Evolutionary conservation across 164 flowering plant genomes (phyloP).

Genomic region (Akebia trifoliata): DNA sequence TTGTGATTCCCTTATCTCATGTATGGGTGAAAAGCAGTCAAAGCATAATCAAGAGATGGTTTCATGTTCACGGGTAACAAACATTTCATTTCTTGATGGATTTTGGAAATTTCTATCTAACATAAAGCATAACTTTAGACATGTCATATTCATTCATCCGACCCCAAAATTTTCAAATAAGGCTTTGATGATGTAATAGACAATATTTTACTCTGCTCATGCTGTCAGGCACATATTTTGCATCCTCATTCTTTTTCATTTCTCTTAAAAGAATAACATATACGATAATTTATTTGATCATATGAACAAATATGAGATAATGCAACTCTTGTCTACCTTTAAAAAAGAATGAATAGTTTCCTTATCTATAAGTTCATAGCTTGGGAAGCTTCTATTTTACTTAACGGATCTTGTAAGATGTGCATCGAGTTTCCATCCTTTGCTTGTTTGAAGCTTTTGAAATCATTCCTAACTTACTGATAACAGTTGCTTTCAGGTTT

Average conservation of each 20-base stretch:
- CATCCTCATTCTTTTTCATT: neutral
- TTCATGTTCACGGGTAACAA: conserved; percentile 22
- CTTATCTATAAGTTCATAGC: neutral
- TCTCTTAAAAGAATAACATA: no score
- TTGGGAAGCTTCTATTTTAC: neutral
- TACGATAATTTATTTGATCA: neutral
- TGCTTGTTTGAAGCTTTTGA: neutral
- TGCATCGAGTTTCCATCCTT: neutral
- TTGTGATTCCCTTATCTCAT: conserved; percentile 2
- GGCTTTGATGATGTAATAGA: no score
- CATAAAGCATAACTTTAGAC: neutral
- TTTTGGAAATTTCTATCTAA: neutral
- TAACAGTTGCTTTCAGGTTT: conserved; percentile 49
- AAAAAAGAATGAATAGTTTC: neutral
- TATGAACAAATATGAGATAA: neutral
- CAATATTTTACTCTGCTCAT: no score
- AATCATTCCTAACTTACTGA: conserved; percentile 33
- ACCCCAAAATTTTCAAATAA: neutral
- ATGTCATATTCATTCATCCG: neutral
- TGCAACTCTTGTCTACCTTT: neutral
- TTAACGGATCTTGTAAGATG: neutral
- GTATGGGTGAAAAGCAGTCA: neutral
- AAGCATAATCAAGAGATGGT: conserved; percentile 3
- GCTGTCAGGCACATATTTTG: no score
- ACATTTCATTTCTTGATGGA: neutral